A percentile compares a stretch with the other conserved stretches of the same genome.
phyloP scores from a whole-genome alignment of 208 protist genomes.

The Jaenimonas drosophilae region DNA sequence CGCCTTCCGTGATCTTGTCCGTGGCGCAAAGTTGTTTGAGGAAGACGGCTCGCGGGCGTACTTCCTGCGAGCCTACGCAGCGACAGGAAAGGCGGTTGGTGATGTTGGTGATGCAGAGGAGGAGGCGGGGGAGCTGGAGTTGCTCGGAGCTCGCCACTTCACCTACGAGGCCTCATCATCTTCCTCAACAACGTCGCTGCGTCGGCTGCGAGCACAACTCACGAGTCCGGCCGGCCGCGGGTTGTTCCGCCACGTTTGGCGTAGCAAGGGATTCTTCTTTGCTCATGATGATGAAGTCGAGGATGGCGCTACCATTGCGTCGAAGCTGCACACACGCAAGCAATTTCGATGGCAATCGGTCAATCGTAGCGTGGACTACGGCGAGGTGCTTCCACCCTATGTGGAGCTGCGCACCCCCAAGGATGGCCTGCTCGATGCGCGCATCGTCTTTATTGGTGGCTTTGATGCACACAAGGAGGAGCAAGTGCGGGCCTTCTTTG shows the following conservation, averaged over 20 bases:
- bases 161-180: conserved; percentile 7
- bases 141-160: conserved; percentile 14
- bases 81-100: conserved; percentile 8
- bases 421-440: conserved; percentile 3
- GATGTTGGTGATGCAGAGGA: conserved; percentile 8
- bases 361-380: conserved; percentile 20
- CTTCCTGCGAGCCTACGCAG: conserved; percentile 16
- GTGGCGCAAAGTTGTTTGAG: conserved; percentile 9
- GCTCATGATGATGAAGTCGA: conserved; percentile 18
- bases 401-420: conserved; percentile 8
- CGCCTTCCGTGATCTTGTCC: conserved; percentile 13
- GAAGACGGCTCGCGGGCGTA: conserved; percentile 12
- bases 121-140: conserved; percentile 17
- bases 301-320: background rate
- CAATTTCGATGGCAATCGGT: conserved; percentile 42
- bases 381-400: conserved; percentile 21
- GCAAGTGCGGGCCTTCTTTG: background rate
- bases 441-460: conserved; percentile 25
- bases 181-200: background rate
- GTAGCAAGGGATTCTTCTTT: conserved; percentile 46
- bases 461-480: conserved; percentile 10
- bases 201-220: conserved; percentile 5
- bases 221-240: conserved; percentile 1
- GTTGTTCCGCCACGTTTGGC: conserved; percentile 25
- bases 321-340: no score